These are phyloP conservation scores for Entomortierella beljakovae DNA, from an alignment of 192 early-diverging fungal species.

Conservation along the genomic window DNA sequence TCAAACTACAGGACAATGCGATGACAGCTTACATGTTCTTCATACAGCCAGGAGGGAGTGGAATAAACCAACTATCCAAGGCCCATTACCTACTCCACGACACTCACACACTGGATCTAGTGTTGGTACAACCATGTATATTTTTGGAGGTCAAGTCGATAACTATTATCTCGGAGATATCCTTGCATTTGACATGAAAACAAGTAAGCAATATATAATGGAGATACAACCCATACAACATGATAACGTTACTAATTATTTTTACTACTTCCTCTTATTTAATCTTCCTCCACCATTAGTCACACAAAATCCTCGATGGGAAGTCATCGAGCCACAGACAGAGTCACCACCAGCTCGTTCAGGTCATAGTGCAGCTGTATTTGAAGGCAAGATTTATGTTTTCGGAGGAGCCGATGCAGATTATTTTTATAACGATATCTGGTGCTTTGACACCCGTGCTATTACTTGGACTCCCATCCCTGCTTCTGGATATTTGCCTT, in stretches of 20 bases:
- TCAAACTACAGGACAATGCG: slow-evolving; percentile 45
- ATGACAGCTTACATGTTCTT: slow-evolving; percentile 47
- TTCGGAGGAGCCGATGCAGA: slow-evolving; percentile 67
- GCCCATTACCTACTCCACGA: slow-evolving; percentile 43
- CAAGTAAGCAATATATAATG: slow-evolving; percentile 47
- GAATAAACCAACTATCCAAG: slow-evolving; percentile 48
- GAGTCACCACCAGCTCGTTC: slow-evolving; percentile 50
- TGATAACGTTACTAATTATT: neutral
- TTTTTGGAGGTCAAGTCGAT: slow-evolving; percentile 65
- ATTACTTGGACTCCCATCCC: slow-evolving; percentile 58
- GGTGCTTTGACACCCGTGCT: slow-evolving; percentile 61
- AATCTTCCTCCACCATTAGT: slow-evolving; percentile 12
- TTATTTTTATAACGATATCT: slow-evolving; percentile 66
- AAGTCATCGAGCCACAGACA: slow-evolving; percentile 39
- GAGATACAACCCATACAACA: slow-evolving; percentile 12
- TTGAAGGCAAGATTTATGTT: slow-evolving; percentile 47
- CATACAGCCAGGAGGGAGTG: slow-evolving; percentile 45
- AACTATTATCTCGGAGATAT: slow-evolving; percentile 62
- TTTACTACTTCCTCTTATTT: neutral
- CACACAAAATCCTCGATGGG: slow-evolving; percentile 49
- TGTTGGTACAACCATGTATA: slow-evolving; percentile 61
- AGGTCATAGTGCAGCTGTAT: slow-evolving; percentile 36
- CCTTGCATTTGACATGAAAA: slow-evolving; percentile 59
- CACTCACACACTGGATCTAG: slow-evolving; percentile 61
- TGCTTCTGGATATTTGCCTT: slow-evolving; percentile 61